Base-by-base conservation (phyloP, 2,329 filamentous ascomycete genomes). In the Aspergillus fumigatiaffinis region DNA sequence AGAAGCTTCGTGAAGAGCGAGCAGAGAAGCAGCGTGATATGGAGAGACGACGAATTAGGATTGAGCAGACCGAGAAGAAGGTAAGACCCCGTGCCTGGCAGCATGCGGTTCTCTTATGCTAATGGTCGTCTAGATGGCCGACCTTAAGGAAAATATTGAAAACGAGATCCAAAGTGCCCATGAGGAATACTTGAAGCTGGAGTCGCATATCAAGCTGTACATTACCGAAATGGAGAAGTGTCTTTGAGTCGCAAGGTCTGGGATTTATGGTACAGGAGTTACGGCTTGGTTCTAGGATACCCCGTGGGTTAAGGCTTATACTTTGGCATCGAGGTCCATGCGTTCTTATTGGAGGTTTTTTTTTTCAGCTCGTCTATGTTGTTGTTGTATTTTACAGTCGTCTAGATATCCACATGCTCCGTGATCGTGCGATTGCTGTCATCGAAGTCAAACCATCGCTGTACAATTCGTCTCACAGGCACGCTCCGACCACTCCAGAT, bases 21-120 rank as follows among this genome's bases (percentile, higher is more conserved):
- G 84, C 84, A 1, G 91, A 94, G 54, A 95, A 96, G 77, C 88
- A 88, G 35, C 88, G 91, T 57, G 93, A 97, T 70, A 95, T 97
- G 78, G 94, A 99, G 79, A 87, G 89, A 70, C 83, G 92, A 67
- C 86, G 90, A 65, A 91, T 97, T n/a, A 82, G 92, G 59, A 97
- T 99, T 62, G 94, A 99, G 77, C 92, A 97, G 79, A 96, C 91
- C 8, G 93, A 97, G 83, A 97, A 97, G 80, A 97, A 97, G 90
- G 92, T 92, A 80, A 66, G 80, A 4, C 20, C 9, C 42, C 8
- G 2, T 50, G 70, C 28, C 58, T 6, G 8, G 7, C 6, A 48
- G 4, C 9, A 52, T 9, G 0, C 4, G 7, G 21, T 17, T 32
- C 5, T n/a, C 26, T n/a, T 17, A 38, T 48, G 58, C 62, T 67